Conservation (phyloP, 805 yeast genomes). For the Candida tallmaniae region DNA sequence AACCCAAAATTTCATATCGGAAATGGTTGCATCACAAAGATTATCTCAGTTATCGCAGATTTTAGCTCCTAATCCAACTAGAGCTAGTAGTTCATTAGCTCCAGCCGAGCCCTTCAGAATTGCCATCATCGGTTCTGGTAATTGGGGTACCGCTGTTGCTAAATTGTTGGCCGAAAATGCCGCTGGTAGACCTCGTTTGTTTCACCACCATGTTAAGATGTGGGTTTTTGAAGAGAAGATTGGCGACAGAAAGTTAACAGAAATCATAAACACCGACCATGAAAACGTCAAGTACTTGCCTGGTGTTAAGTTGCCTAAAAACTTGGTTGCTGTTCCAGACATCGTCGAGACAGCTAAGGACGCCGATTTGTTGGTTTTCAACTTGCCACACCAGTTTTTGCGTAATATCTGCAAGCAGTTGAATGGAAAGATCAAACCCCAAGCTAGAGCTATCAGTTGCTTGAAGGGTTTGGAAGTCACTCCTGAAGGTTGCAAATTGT, state of each 20-base stretch:
- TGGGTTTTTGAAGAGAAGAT: conserved; percentile 43
- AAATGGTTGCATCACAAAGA: conserved; percentile 15
- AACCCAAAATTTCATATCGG: no score
- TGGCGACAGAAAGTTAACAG: conserved; percentile 39
- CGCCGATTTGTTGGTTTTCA: conserved; percentile 42
- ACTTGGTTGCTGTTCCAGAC: conserved; percentile 38
- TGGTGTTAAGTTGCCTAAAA: conserved; percentile 36
- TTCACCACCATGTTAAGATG: conserved; percentile 37
- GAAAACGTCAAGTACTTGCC: conserved; percentile 44
- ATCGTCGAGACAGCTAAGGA: conserved; percentile 33
- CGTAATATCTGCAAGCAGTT: conserved; percentile 35
- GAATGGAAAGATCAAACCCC: conserved; percentile 34
- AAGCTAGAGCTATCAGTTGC: conserved; percentile 41
- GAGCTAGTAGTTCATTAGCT: conserved; percentile 10
- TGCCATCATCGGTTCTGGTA: conserved; percentile 43
- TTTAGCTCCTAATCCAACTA: conserved; percentile 17
- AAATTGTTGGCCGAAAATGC: conserved; percentile 43
- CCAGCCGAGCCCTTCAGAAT: conserved; percentile 28
- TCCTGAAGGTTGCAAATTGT: conserved; percentile 40
- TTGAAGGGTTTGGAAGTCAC: conserved; percentile 44
- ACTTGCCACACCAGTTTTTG: conserved; percentile 44
- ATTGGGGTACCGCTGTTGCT: conserved; percentile 47
- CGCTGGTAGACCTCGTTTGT: conserved; percentile 33
- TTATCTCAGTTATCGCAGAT: conserved; percentile 26
- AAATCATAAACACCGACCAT: conserved; percentile 39